A percentile compares a stretch with the other conserved stretches of the same genome.
phyloP scores from a whole-genome alignment of 2,329 filamentous ascomycete species.

The Clonostachys sp. region DNA sequence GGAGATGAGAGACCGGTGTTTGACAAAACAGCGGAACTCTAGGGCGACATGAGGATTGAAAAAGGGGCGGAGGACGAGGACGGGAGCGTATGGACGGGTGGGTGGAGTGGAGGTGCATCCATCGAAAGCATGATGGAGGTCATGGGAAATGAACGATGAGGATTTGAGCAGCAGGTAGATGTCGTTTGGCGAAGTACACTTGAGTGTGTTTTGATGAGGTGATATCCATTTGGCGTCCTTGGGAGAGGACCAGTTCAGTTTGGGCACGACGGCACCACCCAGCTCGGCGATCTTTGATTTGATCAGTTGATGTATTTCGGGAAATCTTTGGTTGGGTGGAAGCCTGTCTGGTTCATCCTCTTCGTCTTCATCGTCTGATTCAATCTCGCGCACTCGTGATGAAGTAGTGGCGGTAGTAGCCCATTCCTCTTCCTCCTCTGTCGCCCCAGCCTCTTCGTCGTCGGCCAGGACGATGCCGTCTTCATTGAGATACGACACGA shows the following conservation, averaged over 20 bases:
- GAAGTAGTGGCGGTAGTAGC: conserved; percentile 21
- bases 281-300: conserved; percentile 74
- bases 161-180: conserved; percentile 92
- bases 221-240: conserved; percentile 95
- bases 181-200: conserved; percentile 84
- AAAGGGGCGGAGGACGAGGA: conserved; percentile 83
- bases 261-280: conserved; percentile 82
- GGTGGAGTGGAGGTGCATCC: conserved; percentile 42
- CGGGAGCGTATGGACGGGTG: conserved; percentile 57
- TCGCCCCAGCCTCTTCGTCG: conserved; percentile 47
- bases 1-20: conserved; percentile 72
- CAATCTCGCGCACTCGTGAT: conserved; percentile 25
- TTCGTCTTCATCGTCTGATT: conserved; percentile 44
- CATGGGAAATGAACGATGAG: conserved; percentile 91
- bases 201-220: conserved; percentile 79
- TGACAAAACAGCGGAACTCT: conserved; percentile 95
- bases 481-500: conserved; percentile 82
- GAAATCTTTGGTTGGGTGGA: conserved; percentile 54
- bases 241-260: conserved; percentile 95
- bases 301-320: conserved; percentile 73
- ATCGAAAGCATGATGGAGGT: conserved; percentile 89
- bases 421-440: conserved; percentile 52
- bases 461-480: conserved; percentile 88
- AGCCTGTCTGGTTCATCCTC: conserved; percentile 34
- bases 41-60: conserved; percentile 85